Evolutionary conservation across 257 asterid genomes (phyloP).

Genomic region (Salvia rosmarinus): DNA sequence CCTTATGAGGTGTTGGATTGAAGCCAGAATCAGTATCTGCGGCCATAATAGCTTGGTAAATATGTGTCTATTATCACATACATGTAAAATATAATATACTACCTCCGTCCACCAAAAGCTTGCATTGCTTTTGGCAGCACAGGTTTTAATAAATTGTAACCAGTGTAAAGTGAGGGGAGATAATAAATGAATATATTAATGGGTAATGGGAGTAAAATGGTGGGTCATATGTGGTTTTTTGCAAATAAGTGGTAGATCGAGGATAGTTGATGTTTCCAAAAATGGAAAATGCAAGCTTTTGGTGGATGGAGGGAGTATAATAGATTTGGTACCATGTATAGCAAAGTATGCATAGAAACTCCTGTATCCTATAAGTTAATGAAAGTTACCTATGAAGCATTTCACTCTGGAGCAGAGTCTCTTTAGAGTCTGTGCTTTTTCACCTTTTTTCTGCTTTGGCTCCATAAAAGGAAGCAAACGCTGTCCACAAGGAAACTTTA

Average conservation of each 20-base stretch:
- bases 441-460: conserved; percentile 53
- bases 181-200: too few relatives aligned
- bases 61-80: not conserved
- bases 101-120: too few relatives aligned
- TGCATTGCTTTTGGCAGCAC: too few relatives aligned
- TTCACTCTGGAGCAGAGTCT: conserved; percentile 65
- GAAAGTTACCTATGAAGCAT: conserved; percentile 71
- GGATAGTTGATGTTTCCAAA: too few relatives aligned
- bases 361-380: not conserved
- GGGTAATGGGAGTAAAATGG: too few relatives aligned
- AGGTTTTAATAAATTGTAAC: too few relatives aligned
- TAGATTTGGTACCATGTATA: not conserved
- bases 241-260: too few relatives aligned
- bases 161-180: too few relatives aligned
- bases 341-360: not conserved
- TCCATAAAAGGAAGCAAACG: conserved; percentile 80
- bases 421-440: conserved; percentile 47
- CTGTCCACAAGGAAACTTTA: conserved; percentile 43
- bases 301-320: too few relatives aligned
- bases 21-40: conserved; percentile 86
- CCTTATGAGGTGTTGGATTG: conserved; percentile 79
- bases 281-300: too few relatives aligned
- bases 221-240: too few relatives aligned
- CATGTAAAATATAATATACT: not conserved
- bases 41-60: conserved; percentile 31